phyloP scores from a whole-genome alignment of 2,329 filamentous ascomycete species.

The Venturia pyrina region DNA sequence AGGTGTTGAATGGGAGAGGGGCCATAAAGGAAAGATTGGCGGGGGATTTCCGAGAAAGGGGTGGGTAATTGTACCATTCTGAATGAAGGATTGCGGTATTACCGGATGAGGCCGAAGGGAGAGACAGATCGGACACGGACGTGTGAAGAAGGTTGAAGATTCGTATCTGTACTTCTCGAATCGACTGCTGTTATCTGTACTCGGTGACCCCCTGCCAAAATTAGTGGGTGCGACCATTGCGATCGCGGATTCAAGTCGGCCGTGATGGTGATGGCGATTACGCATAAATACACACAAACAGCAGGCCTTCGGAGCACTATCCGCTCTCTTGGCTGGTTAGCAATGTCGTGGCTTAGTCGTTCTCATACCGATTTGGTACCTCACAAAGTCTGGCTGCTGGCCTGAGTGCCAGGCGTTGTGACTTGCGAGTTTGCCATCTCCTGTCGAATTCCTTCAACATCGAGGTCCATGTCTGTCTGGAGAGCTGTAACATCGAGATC shows the following conservation, averaged over 20 bases:
- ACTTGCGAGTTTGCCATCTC: background rate
- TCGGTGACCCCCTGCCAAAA: background rate
- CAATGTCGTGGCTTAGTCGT: background rate
- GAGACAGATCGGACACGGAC: background rate
- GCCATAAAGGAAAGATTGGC: slow-evolving; percentile 51
- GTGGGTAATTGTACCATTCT: slow-evolving; percentile 7
- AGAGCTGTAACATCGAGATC: background rate
- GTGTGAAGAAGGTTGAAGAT: background rate
- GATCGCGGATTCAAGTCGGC: background rate
- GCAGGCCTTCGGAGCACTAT: background rate
- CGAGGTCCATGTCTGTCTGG: background rate
- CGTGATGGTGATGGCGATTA: slow-evolving; percentile 4
- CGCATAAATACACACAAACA: background rate
- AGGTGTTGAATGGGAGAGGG: slow-evolving; percentile 60
- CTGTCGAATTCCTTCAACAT: background rate
- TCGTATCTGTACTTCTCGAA: background rate
- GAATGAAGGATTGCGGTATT: background rate
- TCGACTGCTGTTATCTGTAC: background rate
- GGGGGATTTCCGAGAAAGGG: slow-evolving; percentile 39
- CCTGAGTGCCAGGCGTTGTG: background rate
- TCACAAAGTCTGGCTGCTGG: background rate
- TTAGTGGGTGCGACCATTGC: background rate
- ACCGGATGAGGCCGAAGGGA: background rate
- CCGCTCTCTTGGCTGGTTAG: background rate
- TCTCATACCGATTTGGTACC: background rate